Conservation (phyloP, 148 eudicot genomes). For the Nepenthes mirabilis region DNA sequence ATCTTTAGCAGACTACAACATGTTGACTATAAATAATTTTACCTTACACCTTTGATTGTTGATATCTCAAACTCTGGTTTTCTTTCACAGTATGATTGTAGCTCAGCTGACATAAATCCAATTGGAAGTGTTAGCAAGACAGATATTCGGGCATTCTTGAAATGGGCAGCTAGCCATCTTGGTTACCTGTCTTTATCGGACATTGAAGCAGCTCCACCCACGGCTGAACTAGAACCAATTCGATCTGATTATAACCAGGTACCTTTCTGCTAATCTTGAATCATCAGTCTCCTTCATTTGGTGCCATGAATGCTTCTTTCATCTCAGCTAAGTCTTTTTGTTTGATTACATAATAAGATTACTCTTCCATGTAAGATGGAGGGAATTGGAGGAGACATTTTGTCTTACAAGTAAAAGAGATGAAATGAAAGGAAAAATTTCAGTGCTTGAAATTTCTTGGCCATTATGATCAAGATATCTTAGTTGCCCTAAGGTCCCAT, state of each 20-base stretch:
- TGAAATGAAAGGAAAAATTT: too few species aligned
- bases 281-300: neutral
- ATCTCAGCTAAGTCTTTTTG: too few species aligned
- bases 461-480: too few species aligned
- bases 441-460: too few species aligned
- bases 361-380: too few species aligned
- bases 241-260: conserved; percentile 87
- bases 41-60: neutral
- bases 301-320: too few species aligned
- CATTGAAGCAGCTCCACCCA: conserved; percentile 95
- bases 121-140: conserved; percentile 94
- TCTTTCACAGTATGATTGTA: conserved; percentile 75
- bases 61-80: neutral
- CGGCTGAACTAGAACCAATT: conserved; percentile 96
- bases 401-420: too few species aligned
- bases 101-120: conserved; percentile 96
- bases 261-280: neutral
- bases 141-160: conserved; percentile 78
- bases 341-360: too few species aligned
- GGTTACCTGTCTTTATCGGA: conserved; percentile 77
- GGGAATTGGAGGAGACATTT: too few species aligned
- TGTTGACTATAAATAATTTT: neutral
- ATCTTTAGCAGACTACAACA: neutral
- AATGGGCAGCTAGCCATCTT: conserved; percentile 78
- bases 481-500: too few species aligned